Evolutionary conservation across 1,284 basidiomycete species (phyloP), one percentile per base, ranked within the genome.

Genomic region (Ustilago trichophora): DNA sequence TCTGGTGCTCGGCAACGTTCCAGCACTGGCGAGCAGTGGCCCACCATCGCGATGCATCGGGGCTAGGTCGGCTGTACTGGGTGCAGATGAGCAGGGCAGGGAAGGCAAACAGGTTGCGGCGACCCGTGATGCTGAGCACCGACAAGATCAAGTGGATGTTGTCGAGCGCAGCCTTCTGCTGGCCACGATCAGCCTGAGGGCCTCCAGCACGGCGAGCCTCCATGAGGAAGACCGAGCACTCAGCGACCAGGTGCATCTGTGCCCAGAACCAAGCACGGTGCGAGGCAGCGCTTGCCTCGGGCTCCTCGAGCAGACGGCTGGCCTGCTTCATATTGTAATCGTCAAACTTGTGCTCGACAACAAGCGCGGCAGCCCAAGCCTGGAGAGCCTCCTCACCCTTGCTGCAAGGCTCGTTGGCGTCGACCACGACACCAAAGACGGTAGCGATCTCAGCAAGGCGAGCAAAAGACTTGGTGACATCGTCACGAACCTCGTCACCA

Each of bases 221-320:
- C 37, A 84, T 77, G 55, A 84, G 82, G 57, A 84, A 84, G 78
- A 83, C 83, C 33, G 82, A 82, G 44, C 83, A 83, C 57, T 84
- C 83, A 16, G 84, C 84, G 6, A 84, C 58, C 6, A 80, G 75
- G 71, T 84, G 84, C 83, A 84, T 84, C 74, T 83, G 81, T 1
- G 82, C 82, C 67, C 83, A 84, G 50, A 82, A 75, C 78, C 82
- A 83, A 6, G 83, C 84, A 7, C 75, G 74, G 26, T 78, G 66
- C 11, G 79, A 70, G n/a, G 82, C 60, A 22, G 68, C 51, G 29
- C 49, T 60, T 16, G 59, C 60, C 26, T 68, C 60, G 27, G 53
- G 57, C 55, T 66, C 70, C 10, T 81, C 72, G 19, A 83, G 67
- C 51, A 79, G 76, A 45, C 63, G 60, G 32, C 82, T 76, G 15